Evolutionary conservation across 257 asterid species (phyloP), one percentile per base, ranked within the genome.

Genomic region (Solanum sitiens): DNA sequence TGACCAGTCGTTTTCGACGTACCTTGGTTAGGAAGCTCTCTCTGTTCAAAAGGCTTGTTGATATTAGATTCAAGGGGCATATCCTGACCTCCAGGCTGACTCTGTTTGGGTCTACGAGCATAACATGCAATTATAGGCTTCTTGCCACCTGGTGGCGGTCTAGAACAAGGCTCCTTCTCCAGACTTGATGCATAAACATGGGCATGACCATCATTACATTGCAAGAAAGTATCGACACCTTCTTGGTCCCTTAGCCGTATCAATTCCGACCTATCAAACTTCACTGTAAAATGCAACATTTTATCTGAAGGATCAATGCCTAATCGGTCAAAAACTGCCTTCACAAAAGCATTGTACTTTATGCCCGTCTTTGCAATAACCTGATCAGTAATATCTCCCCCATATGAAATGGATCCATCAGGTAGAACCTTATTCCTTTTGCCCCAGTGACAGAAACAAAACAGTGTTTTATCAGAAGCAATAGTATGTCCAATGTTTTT

Each of bases 101-200:
- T 82, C 76, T 27, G 87, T 11, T 76, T 88, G 86, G 91, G 65
- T 83, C 88, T 86, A 37, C 79, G 2, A 33, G 91, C 86, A 84
- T 83, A 87, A 70, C 90, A 85, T 56, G 91, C 92, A 42, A 42
- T 71, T 73, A 92, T 90, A 10, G 47, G 15, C 86, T 95, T 21
- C 5, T 23, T 23, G 70, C 53, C 16, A 37, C 44, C 80, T 18
- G 27, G 23, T 21, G 27, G 80, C 14, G 0, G 27, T 32, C 47
- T 67, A 47, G 75, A 59, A 39, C 23, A 5, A 40, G 32, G 35
- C 59, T 23, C 33, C 83, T 40, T 13, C 23, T 39, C 47, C 20
- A 23, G 7, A 40, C 61, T 40, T 40, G 83, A 76, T 12, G 83
- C 35, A 76, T 75, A 75, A 75, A 75, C 21, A 40, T 75, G 83